Evolutionary conservation across 2,329 filamentous ascomycete species (phyloP), one percentile per base, ranked within the genome.

Genomic region (Emergomyces africanus): DNA sequence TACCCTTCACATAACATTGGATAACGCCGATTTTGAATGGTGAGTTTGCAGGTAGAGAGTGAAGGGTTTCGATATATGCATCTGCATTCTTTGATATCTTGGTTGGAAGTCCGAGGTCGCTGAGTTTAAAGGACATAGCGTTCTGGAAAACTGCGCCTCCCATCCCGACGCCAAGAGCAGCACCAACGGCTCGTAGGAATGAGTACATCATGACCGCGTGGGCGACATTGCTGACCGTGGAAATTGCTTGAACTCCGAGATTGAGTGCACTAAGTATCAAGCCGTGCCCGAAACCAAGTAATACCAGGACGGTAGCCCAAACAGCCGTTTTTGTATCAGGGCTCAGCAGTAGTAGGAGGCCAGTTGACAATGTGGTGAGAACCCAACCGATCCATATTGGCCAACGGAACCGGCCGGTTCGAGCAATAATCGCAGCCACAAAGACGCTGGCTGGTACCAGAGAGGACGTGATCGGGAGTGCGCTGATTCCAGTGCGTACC

Each of bases 321-420:
- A 73, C 70, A 0, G 74, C 70, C 1, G 80, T 77, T 1, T 75
- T 74, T 0, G 82, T 85, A 5, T 78, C 44, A 20, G 30, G 57
- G 10, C 67, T 65, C 37, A 71, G 66, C 20, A 70, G 63, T 28
- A 65, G 66, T 44, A 73, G 61, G 12, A 73, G 3, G 79, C 85
- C 86, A 8, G 79, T 72, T 2, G 84, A 83, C 1, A 84, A 64
- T 0, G 81, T 83, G 1, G 80, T 77, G 3, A 86, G 65, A 1
- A 71, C 62, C 85, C 85, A 89, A 33, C 86, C 86, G 1, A 65
- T 59, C 77, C 83, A 83, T 59, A 84, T 74, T 0, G 80, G 77
- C 77, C 78, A 82, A 63, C 82, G 77, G 68, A 87, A 88, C 44
- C 72, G 74, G 37, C 61, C 54, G 18, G 41, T 49, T 30, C 28